Percentiles rank a stretch among this genome's conserved stretches.
Evolutionary conservation across 331 rosid species (phyloP).

Genomic region (Malus hybrid): DNA sequence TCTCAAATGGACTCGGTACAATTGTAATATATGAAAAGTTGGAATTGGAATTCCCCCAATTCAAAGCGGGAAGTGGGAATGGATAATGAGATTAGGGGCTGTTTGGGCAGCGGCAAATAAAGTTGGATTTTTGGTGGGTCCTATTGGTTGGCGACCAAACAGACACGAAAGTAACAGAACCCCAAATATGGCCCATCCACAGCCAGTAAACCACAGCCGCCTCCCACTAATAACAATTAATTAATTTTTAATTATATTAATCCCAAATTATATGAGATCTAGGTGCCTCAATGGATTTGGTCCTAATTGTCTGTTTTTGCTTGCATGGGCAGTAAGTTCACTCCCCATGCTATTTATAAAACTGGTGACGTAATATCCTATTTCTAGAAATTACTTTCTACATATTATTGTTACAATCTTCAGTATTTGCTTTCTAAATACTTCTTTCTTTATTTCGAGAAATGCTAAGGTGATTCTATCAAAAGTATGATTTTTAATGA

Average conservation of each 20-base stretch:
- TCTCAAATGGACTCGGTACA: no score
- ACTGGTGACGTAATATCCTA: neutral
- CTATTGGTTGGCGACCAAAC: slow-evolving; percentile 50
- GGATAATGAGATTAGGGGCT: neutral
- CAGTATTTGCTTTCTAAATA: neutral
- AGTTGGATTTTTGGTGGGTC: slow-evolving; percentile 19
- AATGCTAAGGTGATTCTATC: accelerated
- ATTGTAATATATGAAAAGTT: no score
- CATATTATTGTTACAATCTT: neutral
- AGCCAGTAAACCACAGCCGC: slow-evolving; percentile 23
- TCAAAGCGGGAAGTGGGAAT: neutral
- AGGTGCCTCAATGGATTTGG: neutral
- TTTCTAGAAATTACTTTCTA: neutral
- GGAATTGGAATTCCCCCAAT: no score
- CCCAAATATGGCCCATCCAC: slow-evolving; percentile 15
- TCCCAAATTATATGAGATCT: neutral
- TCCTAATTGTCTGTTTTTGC: neutral
- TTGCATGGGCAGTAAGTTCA: neutral
- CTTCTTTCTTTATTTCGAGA: no score
- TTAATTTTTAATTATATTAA: neutral
- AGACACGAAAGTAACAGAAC: slow-evolving; percentile 16
- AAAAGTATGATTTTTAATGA: no score
- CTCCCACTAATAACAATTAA: slow-evolving; percentile 12
- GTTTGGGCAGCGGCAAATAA: neutral
- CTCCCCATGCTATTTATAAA: neutral